Percentiles rank a stretch among this genome's conserved stretches.
phyloP scores from a whole-genome alignment of 371 early-diverging fungal species.

The Batkoa obscura region DNA sequence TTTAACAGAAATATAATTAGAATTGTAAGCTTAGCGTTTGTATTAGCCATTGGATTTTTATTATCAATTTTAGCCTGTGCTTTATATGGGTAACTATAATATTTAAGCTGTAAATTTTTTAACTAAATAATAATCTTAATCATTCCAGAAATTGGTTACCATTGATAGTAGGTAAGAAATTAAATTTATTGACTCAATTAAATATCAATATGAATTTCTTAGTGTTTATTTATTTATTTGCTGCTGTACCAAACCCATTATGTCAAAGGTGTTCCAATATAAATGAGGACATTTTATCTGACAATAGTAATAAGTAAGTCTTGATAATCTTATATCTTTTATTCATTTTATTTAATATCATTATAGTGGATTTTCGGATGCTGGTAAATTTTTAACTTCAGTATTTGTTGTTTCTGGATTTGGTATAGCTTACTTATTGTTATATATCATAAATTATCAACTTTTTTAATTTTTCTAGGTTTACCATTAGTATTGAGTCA shows the following conservation, averaged over 20 bases:
- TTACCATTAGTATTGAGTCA: background rate
- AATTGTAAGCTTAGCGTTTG: slow-evolving; percentile 4
- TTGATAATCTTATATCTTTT: background rate
- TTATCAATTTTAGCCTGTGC: slow-evolving; percentile 5
- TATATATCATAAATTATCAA: background rate
- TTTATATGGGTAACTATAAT: slow-evolving; percentile 2
- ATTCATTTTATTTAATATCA: too few species aligned
- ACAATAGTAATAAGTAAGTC: background rate
- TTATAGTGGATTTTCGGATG: slow-evolving; percentile 5
- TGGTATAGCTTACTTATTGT: background rate
- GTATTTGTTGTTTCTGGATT: slow-evolving; percentile 4
- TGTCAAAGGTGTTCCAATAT: background rate
- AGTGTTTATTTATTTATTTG: slow-evolving; percentile 1
- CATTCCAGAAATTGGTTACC: slow-evolving; percentile 5
- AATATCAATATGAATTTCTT: background rate
- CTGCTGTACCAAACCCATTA: background rate
- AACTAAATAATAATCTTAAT: background rate
- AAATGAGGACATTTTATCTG: slow-evolving; percentile 1
- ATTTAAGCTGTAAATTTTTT: background rate
- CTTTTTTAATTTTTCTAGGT: background rate
- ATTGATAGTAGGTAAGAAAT: background rate
- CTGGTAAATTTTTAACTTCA: slow-evolving; percentile 4
- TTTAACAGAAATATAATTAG: too few species aligned
- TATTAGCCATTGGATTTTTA: slow-evolving; percentile 1
- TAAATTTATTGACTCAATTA: background rate